Conservation (phyloP, 306 rosid genomes). For the Fagus sylvatica region DNA sequence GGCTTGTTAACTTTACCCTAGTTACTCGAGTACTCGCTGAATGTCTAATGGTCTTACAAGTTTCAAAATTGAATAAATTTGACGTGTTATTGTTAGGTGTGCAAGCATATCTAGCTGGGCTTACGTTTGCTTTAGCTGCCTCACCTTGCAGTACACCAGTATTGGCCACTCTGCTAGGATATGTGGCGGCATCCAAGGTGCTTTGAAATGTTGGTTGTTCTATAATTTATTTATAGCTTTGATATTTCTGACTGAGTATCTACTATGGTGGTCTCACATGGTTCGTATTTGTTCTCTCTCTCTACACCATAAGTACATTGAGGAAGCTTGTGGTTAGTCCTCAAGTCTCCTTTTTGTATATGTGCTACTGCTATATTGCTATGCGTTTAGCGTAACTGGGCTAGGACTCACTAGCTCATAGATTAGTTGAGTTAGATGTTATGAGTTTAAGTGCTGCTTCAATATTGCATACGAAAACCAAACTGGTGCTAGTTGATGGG, state of each 20-base stretch:
- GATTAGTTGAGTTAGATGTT: neutral
- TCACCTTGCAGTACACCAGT: constrained; percentile 98
- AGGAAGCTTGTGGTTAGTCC: neutral
- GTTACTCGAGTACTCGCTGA: neutral
- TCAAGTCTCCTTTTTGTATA: neutral
- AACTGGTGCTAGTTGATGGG: neutral
- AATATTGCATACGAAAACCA: neutral
- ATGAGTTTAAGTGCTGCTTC: neutral
- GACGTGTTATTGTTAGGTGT: constrained; percentile 50
- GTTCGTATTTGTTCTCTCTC: neutral
- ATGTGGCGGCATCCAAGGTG: constrained; percentile 98
- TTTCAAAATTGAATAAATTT: constrained; percentile 23
- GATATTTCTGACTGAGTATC: neutral
- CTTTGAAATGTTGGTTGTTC: neutral
- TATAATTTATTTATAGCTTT: neutral
- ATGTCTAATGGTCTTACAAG: constrained; percentile 13
- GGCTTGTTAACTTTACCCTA: constrained; percentile 4
- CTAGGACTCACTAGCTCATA: neutral
- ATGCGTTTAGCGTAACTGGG: neutral
- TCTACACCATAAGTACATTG: neutral
- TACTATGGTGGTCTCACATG: neutral
- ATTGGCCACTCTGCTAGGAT: constrained; percentile 77
- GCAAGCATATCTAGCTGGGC: constrained; percentile 96
- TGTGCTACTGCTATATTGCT: neutral
- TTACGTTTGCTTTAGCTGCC: constrained; percentile 95